These are phyloP conservation scores for Triangularia verruculosa DNA, from an alignment of 2,329 filamentous ascomycete genomes.

Conservation along the genomic window DNA sequence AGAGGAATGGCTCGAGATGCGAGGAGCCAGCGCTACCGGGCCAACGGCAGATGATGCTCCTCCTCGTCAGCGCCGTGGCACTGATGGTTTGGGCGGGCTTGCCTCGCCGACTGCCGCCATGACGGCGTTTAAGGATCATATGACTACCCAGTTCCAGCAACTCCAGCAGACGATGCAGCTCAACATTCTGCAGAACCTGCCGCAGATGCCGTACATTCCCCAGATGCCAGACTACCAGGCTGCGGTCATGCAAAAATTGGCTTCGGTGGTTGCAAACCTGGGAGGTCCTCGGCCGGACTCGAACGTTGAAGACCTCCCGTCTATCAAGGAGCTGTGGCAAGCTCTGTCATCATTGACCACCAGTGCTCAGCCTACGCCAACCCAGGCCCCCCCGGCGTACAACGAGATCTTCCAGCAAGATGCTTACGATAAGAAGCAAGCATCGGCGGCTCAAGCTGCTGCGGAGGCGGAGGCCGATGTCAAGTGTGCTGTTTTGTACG, in stretches of 20 bases:
- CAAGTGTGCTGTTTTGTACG: conserved; percentile 55
- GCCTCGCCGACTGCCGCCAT: conserved; percentile 61
- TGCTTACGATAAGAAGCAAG: conserved; percentile 54
- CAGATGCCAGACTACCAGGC: conserved; percentile 72
- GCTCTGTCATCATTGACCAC: conserved; percentile 58
- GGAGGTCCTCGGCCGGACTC: conserved; percentile 49
- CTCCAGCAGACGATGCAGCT: conserved; percentile 48
- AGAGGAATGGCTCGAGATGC: conserved; percentile 40
- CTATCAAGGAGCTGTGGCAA: conserved; percentile 58
- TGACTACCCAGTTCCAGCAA: conserved; percentile 71
- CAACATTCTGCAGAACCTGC: conserved; percentile 59
- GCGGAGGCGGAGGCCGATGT: conserved; percentile 57
- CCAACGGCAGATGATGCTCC: conserved; percentile 25
- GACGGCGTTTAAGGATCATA: conserved; percentile 68
- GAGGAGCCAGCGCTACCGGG: conserved; percentile 30
- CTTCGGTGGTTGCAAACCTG: conserved; percentile 51
- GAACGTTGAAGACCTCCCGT: conserved; percentile 34
- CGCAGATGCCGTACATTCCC: conserved; percentile 63
- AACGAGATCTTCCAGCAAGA: conserved; percentile 68
- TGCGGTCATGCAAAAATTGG: conserved; percentile 47
- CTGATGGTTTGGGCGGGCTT: conserved; percentile 37
- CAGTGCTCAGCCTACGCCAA: conserved; percentile 25
- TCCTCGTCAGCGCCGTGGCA: conserved; percentile 25
- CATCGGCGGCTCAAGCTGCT: conserved; percentile 55
- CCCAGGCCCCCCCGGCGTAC: conserved; percentile 68